Conservation (phyloP, 2,329 filamentous ascomycete species). For the Colletotrichum chrysophilum region DNA sequence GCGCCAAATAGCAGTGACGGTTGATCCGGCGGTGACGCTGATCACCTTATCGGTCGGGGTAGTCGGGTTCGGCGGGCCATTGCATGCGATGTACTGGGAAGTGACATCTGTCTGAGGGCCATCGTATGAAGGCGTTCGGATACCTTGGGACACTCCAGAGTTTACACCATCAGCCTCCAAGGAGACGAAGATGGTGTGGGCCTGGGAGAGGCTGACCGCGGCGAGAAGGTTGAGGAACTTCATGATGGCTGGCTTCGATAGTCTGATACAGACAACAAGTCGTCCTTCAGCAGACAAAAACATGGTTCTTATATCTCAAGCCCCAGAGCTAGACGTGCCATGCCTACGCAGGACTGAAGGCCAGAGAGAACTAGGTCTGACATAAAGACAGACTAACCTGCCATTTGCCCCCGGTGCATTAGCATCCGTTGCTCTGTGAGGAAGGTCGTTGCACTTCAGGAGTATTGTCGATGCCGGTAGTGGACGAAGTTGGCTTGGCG, state of each 20-base stretch:
- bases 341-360: background rate
- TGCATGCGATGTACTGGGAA: slow-evolving; percentile 56
- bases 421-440: background rate
- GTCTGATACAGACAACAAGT: background rate
- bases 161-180: slow-evolving; percentile 51
- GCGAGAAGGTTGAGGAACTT: slow-evolving; percentile 28
- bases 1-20: slow-evolving; percentile 56
- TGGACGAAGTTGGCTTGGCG: background rate
- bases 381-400: background rate
- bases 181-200: slow-evolving; percentile 51
- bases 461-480: background rate
- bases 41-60: slow-evolving; percentile 51
- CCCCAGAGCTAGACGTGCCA: background rate
- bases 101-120: slow-evolving; percentile 49
- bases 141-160: slow-evolving; percentile 50
- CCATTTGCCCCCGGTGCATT: background rate
- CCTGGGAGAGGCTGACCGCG: slow-evolving; percentile 30
- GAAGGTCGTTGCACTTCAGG: background rate
- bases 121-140: slow-evolving; percentile 56
- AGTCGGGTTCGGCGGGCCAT: slow-evolving; percentile 55
- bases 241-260: background rate
- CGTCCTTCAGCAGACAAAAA: background rate
- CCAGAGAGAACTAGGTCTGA: background rate
- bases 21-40: slow-evolving; percentile 48
- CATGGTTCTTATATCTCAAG: background rate